Conservation (phyloP, 2,329 filamentous ascomycete species). For the Trichoderma simmonsii region DNA sequence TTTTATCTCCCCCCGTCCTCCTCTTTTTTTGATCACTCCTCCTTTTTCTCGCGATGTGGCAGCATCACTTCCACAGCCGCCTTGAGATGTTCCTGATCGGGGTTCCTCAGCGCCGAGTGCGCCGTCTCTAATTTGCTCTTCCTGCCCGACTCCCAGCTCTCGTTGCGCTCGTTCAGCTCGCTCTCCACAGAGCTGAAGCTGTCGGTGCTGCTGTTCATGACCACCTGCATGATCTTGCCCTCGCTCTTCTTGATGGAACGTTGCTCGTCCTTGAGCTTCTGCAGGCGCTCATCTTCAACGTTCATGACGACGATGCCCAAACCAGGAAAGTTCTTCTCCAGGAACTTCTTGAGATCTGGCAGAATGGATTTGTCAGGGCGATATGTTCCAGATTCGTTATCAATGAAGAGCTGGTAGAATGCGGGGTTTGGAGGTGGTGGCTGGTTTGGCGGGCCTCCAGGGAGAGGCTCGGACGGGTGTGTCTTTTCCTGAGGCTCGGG, state of each 20-base stretch:
- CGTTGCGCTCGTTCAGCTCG: slow-evolving; percentile 46
- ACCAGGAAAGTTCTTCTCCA: slow-evolving; percentile 72
- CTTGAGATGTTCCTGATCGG: slow-evolving; percentile 38
- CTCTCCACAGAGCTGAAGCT: slow-evolving; percentile 53
- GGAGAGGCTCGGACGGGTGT: slow-evolving; percentile 49
- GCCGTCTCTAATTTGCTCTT: slow-evolving; percentile 54
- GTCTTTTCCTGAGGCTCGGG: slow-evolving; percentile 44
- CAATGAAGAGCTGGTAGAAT: slow-evolving; percentile 83
- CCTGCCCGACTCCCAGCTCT: slow-evolving; percentile 36
- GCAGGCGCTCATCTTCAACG: slow-evolving; percentile 73
- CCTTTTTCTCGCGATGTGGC: slow-evolving; percentile 24
- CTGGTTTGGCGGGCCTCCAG: slow-evolving; percentile 44
- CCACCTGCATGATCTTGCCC: slow-evolving; percentile 50
- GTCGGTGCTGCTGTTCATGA: slow-evolving; percentile 55
- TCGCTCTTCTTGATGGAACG: slow-evolving; percentile 67
- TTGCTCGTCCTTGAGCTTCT: slow-evolving; percentile 73
- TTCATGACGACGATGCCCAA: slow-evolving; percentile 71
- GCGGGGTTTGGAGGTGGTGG: slow-evolving; percentile 46
- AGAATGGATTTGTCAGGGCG: slow-evolving; percentile 77
- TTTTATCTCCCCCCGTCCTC: neutral
- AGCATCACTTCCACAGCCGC: slow-evolving; percentile 30
- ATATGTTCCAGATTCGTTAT: slow-evolving; percentile 94
- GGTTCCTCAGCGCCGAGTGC: slow-evolving; percentile 51
- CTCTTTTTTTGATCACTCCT: neutral
- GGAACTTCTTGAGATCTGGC: slow-evolving; percentile 65